A percentile compares a stretch with the other conserved stretches of the same genome.
phyloP scores from a whole-genome alignment of 139 green algal genomes.

The Tetraselmis striata region DNA sequence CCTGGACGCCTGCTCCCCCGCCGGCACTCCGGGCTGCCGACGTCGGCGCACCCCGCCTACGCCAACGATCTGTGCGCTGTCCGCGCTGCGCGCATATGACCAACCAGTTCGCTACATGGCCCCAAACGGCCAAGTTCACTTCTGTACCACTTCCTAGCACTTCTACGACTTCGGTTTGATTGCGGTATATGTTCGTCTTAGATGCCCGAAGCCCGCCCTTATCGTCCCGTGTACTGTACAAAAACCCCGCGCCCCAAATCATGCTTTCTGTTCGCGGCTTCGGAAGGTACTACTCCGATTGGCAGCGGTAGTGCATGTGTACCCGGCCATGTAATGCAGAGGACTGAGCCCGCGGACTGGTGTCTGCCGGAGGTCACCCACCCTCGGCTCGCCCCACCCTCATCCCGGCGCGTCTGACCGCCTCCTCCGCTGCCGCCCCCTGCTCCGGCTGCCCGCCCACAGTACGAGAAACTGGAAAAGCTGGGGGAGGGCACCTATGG shows the following conservation, averaged over 20 bases:
- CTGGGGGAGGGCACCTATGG: conserved; percentile 34
- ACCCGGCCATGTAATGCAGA: background rate
- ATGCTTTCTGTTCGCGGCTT: background rate
- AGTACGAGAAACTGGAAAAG: conserved; percentile 88
- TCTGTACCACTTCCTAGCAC: too few relatives aligned
- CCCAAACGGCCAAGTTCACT: too few relatives aligned
- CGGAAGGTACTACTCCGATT: background rate
- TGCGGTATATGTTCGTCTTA: too few relatives aligned
- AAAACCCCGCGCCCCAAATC: too few relatives aligned
- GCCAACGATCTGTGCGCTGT: background rate
- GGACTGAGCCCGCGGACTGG: too few relatives aligned
- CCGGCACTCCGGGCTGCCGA: background rate
- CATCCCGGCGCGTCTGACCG: too few relatives aligned
- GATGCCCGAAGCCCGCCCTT: too few relatives aligned
- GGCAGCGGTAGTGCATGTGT: too few relatives aligned
- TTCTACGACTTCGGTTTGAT: too few relatives aligned
- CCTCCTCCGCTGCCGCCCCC: background rate
- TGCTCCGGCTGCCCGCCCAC: background rate
- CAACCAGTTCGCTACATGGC: background rate
- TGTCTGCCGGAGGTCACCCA: background rate
- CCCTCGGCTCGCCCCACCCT: background rate
- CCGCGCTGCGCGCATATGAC: background rate
- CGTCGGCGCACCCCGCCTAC: background rate
- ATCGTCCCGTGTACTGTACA: too few relatives aligned
- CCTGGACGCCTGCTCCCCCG: background rate